Percentiles rank a stretch among this genome's conserved stretches.
Evolutionary conservation across 805 yeast species (phyloP).

Genomic region (Lachancea sp.): DNA sequence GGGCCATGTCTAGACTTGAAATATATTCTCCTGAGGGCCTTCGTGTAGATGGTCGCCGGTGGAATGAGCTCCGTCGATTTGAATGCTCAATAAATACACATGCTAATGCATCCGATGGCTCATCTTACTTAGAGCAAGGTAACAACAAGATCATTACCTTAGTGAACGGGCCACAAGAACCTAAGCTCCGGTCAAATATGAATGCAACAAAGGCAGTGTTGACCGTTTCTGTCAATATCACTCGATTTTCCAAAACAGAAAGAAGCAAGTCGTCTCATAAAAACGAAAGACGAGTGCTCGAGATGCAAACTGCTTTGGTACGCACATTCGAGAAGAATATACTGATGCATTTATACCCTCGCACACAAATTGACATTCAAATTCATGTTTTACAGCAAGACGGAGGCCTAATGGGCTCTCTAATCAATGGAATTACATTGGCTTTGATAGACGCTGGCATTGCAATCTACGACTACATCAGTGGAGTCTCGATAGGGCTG

Average conservation of each 20-base stretch:
- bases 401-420: constrained; percentile 76
- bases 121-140: constrained; percentile 88
- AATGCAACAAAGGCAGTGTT: constrained; percentile 50
- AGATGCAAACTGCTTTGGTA: constrained; percentile 58
- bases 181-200: constrained; percentile 47
- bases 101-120: constrained; percentile 83
- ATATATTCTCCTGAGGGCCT: constrained; percentile 93
- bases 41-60: constrained; percentile 87
- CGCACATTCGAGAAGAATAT: constrained; percentile 71
- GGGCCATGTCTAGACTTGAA: constrained; percentile 60
- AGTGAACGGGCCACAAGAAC: constrained; percentile 89
- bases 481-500: constrained; percentile 73
- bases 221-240: constrained; percentile 58
- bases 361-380: constrained; percentile 71
- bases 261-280: constrained; percentile 57
- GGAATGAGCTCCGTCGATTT: constrained; percentile 85
- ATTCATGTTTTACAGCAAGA: constrained; percentile 81
- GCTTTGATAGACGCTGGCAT: constrained; percentile 94
- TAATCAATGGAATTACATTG: constrained; percentile 79
- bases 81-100: constrained; percentile 81
- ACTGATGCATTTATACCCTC: constrained; percentile 66
- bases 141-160: constrained; percentile 80
- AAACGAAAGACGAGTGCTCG: constrained; percentile 65
- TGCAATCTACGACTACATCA: constrained; percentile 84
- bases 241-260: constrained; percentile 75